Evolutionary conservation across 1,284 basidiomycete genomes (phyloP).

Genomic region (Peniophora sp.): DNA sequence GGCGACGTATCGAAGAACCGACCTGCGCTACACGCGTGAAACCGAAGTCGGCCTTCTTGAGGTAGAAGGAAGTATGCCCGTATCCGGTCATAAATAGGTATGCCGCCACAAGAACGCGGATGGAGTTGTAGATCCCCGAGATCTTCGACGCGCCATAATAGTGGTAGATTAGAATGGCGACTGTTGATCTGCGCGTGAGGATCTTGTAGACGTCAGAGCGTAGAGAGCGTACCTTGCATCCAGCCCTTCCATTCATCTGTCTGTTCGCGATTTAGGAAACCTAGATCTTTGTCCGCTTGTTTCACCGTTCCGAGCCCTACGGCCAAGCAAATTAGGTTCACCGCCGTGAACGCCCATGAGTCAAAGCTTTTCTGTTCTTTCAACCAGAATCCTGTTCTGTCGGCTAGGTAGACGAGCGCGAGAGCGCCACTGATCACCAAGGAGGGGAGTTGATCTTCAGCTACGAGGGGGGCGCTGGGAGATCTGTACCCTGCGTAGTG

Average conservation of each 20-base stretch:
- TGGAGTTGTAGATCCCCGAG: conserved; percentile 85
- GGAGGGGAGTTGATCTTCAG: conserved; percentile 32
- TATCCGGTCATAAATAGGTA: conserved; percentile 82
- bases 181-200: conserved; percentile 27
- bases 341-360: conserved; percentile 55
- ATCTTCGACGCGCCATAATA: conserved; percentile 83
- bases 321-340: conserved; percentile 46
- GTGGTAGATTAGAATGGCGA: conserved; percentile 84
- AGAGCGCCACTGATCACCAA: conserved; percentile 62
- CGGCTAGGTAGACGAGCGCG: conserved; percentile 65
- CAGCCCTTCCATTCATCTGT: conserved; percentile 95
- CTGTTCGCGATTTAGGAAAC: conserved; percentile 84
- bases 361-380: conserved; percentile 85
- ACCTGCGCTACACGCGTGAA: conserved; percentile 68
- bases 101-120: conserved; percentile 79
- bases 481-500: conserved; percentile 16
- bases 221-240: conserved; percentile 74
- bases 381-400: conserved; percentile 76
- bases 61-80: conserved; percentile 70
- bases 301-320: conserved; percentile 62
- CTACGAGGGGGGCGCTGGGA: conserved; percentile 29
- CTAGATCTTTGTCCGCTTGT: conserved; percentile 71
- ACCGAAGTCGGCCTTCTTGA: conserved; percentile 81
- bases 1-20: conserved; percentile 8
- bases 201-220: conserved; percentile 5